phyloP scores from a whole-genome alignment of 2,329 filamentous ascomycete genomes.

The Cyanodermella asteris region DNA sequence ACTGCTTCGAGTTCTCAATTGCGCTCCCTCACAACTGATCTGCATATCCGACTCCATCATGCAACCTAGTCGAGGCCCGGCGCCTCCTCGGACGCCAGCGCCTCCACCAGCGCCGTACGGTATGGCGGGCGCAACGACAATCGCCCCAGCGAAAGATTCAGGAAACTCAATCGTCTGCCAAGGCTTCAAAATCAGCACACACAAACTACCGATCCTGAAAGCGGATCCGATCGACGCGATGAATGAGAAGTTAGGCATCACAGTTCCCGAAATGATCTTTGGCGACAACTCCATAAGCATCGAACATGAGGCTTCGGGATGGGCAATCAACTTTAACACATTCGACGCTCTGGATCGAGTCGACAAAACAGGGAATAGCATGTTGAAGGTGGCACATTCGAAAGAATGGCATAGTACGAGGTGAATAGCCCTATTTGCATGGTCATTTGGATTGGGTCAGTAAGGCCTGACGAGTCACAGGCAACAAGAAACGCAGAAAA shows the following conservation, averaged over 20 bases:
- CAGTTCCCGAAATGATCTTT: constrained; percentile 97
- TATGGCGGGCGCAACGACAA: no score
- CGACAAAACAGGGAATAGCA: constrained; percentile 76
- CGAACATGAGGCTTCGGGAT: constrained; percentile 50
- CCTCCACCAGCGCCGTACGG: no score
- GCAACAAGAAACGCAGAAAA: constrained; percentile 59
- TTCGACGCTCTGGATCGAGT: constrained; percentile 74
- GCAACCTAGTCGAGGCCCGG: no score
- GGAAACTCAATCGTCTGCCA: constrained; percentile 37
- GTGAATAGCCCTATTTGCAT: constrained; percentile 18
- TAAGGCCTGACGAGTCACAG: constrained; percentile 20
- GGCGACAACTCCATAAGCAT: constrained; percentile 75
- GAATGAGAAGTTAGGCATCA: constrained; percentile 56
- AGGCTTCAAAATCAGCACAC: constrained; percentile 54
- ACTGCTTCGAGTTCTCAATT: no score
- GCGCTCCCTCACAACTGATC: no score
- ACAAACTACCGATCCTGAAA: constrained; percentile 89
- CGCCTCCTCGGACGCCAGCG: no score
- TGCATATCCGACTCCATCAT: no score
- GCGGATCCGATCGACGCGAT: constrained; percentile 74
- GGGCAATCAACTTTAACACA: constrained; percentile 63
- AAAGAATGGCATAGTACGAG: constrained; percentile 60
- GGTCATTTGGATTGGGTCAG: background rate
- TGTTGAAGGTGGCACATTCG: constrained; percentile 88
- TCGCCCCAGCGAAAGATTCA: constrained; percentile 27